These are phyloP conservation scores for Auricularia heimuer DNA, from an alignment of 768 basidiomycete species.

Conservation along the genomic window DNA sequence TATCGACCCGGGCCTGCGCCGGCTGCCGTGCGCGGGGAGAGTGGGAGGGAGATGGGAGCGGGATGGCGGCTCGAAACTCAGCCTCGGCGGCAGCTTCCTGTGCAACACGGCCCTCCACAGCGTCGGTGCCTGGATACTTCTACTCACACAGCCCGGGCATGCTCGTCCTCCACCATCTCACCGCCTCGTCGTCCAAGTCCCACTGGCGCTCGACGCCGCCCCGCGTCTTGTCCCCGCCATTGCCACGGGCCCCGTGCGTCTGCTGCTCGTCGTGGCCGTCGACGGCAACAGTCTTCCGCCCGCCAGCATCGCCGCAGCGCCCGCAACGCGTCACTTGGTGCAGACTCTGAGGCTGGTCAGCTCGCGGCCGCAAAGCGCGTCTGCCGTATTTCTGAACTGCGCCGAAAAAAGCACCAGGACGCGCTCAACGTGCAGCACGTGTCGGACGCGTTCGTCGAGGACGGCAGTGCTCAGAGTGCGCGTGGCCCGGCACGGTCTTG, in stretches of 20 bases:
- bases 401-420: neutral
- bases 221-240: neutral
- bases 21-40: no score
- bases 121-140: neutral
- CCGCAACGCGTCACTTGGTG: constrained; percentile 38
- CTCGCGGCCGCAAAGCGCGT: neutral
- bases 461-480: constrained; percentile 33
- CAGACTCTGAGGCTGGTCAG: constrained; percentile 42
- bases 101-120: no score
- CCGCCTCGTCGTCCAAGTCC: neutral
- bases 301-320: constrained; percentile 37
- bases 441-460: constrained; percentile 43
- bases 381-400: neutral
- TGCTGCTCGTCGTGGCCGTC: constrained; percentile 42
- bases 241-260: neutral
- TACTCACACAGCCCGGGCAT: neutral
- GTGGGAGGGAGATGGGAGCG: no score
- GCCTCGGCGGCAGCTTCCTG: no score
- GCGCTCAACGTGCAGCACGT: constrained; percentile 24
- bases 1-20: no score
- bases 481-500: neutral
- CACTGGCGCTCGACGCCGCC: neutral
- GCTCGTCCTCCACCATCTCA: neutral
- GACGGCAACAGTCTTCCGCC: constrained; percentile 34
- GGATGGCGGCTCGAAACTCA: no score